Percentiles rank a stretch among this genome's conserved stretches.
Evolutionary conservation across 305 asterid species (phyloP).

Genomic region (Fraxinus xanthoxyloides): DNA sequence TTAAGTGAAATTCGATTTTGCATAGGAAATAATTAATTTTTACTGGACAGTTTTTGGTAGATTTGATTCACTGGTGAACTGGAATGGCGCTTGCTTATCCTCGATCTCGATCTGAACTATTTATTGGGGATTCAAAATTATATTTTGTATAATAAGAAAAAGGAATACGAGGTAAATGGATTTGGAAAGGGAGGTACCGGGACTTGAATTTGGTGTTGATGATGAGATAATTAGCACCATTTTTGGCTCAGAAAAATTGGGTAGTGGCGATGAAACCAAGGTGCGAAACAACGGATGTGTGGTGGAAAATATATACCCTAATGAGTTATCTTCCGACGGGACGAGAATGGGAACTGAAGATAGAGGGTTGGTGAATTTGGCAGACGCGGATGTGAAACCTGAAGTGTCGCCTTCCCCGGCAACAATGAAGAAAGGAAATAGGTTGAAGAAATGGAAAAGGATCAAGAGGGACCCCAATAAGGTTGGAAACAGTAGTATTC

Average conservation of each 20-base stretch:
- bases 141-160: background rate
- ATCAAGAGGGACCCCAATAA: constrained; percentile 51
- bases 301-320: constrained; percentile 31
- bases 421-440: constrained; percentile 42
- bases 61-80: constrained; percentile 37
- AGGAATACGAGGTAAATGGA: constrained; percentile 39
- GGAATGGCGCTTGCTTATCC: constrained; percentile 55
- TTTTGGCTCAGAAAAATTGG: constrained; percentile 23
- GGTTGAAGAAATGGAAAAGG: constrained; percentile 89
- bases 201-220: constrained; percentile 42
- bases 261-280: constrained; percentile 31
- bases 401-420: constrained; percentile 24
- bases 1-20: background rate
- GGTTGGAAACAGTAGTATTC: constrained; percentile 38
- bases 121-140: background rate
- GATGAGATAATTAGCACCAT: constrained; percentile 32
- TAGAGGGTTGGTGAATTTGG: constrained; percentile 17
- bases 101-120: constrained; percentile 67
- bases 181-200: constrained; percentile 44
- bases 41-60: background rate
- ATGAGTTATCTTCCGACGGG: constrained; percentile 27
- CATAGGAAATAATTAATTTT: constrained; percentile 19
- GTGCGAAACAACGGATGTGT: constrained; percentile 26
- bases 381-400: constrained; percentile 2
- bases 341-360: constrained; percentile 30